Evolutionary conservation across 108 stramenopile species (phyloP).

Genomic region (Thalassiosira profunda): DNA sequence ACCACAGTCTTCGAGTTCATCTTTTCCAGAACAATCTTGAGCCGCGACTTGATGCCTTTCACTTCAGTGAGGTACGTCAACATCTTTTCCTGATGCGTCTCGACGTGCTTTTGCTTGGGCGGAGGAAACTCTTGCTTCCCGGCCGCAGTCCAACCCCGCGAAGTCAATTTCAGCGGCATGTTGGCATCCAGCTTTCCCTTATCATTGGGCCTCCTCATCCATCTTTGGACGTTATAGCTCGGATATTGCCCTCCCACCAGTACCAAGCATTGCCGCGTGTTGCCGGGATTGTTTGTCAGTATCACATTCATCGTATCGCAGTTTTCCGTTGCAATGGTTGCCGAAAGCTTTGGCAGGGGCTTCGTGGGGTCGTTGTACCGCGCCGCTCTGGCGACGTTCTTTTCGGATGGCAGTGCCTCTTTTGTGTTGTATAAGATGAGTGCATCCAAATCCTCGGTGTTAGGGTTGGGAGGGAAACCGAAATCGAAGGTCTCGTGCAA

Average conservation of each 20-base stretch:
- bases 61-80: conserved; percentile 61
- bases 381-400: not conserved
- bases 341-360: conserved; percentile 21
- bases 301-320: conserved; percentile 77
- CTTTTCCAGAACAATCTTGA: too few relatives aligned
- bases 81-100: conserved; percentile 55
- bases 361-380: not conserved
- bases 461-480: conserved; percentile 35
- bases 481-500: conserved; percentile 36
- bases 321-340: conserved; percentile 65
- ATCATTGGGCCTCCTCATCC: conserved; percentile 50
- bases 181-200: conserved; percentile 16
- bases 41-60: conserved; percentile 16
- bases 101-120: conserved; percentile 38
- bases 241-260: conserved; percentile 78
- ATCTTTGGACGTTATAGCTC: conserved; percentile 79
- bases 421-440: conserved; percentile 39
- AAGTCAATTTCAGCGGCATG: conserved; percentile 51
- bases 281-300: conserved; percentile 47
- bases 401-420: conserved; percentile 21
- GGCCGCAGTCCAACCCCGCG: conserved; percentile 59
- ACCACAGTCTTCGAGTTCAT: conserved; percentile 47
- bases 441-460: conserved; percentile 27
- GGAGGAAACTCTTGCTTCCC: conserved; percentile 56
- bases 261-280: conserved; percentile 61